A percentile compares a stretch with the other conserved stretches of the same genome.
Conservation (phyloP, 768 basidiomycete genomes). For the Auricularia sp. region DNA sequence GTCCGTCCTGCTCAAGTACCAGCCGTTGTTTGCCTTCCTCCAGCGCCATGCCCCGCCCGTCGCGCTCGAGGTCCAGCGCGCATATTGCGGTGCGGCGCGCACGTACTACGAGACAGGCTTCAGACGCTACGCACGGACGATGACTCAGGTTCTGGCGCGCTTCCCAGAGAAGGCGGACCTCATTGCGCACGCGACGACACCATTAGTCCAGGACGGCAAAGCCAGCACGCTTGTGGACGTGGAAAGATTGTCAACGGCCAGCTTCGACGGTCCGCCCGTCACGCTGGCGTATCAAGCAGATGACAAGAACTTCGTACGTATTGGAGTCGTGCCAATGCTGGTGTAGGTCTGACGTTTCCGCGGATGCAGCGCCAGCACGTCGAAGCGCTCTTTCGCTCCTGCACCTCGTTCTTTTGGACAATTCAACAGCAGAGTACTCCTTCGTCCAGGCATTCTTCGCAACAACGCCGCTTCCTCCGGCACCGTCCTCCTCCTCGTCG, state of each 20-base stretch:
- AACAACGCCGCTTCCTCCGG: conserved; percentile 19
- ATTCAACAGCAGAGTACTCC: conserved; percentile 83
- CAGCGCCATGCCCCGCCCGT: conserved; percentile 71
- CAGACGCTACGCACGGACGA: conserved; percentile 73
- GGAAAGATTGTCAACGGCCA: conserved; percentile 54
- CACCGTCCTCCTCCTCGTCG: conserved; percentile 26
- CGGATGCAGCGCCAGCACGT: conserved; percentile 58
- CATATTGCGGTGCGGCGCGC: conserved; percentile 73
- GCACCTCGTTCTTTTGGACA: conserved; percentile 87
- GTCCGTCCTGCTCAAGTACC: conserved; percentile 74
- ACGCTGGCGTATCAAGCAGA: conserved; percentile 84
- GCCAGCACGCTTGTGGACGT: conserved; percentile 29
- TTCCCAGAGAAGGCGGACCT: conserved; percentile 54
- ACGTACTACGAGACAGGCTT: conserved; percentile 95
- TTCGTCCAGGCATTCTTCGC: conserved; percentile 83
- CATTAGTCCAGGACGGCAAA: conserved; percentile 25
- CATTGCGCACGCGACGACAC: conserved; percentile 33
- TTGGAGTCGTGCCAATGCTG: neutral
- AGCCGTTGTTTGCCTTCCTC: conserved; percentile 72
- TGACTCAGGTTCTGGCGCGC: conserved; percentile 66
- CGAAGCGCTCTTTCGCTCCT: conserved; percentile 82
- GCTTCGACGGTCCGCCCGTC: conserved; percentile 70
- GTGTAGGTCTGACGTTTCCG: conserved; percentile 8
- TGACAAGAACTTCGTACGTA: conserved; percentile 71
- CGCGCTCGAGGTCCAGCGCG: conserved; percentile 78